Conservation (phyloP, 129 eudicot genomes). For the Saposhnikovia divaricata region DNA sequence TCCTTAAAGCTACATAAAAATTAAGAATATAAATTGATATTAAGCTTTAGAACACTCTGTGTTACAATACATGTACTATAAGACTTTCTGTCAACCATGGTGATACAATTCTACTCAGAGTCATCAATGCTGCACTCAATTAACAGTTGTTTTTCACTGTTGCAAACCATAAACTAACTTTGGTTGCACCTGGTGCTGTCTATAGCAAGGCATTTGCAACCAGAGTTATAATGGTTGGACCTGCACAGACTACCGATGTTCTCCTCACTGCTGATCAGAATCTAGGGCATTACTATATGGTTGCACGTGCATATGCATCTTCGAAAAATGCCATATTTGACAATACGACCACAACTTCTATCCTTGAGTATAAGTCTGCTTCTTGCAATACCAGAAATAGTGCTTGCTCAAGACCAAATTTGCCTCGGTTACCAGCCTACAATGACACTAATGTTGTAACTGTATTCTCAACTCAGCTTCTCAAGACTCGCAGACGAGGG, state of each 20-base stretch:
- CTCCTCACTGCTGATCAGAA: conserved; percentile 42
- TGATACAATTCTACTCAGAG: conserved; percentile 41
- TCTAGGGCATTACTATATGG: conserved; percentile 45
- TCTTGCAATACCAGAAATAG: too few relatives aligned
- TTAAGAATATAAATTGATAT: too few relatives aligned
- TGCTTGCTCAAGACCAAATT: too few relatives aligned
- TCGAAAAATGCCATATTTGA: too few relatives aligned
- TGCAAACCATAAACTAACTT: conserved; percentile 51
- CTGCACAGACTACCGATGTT: conserved; percentile 57
- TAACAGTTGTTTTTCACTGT: conserved; percentile 53
- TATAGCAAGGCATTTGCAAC: conserved; percentile 47
- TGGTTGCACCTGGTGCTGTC: conserved; percentile 46
- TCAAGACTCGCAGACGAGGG: too few relatives aligned
- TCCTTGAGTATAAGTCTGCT: too few relatives aligned
- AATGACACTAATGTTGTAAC: too few relatives aligned
- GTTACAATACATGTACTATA: conserved; percentile 24
- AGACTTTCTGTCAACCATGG: conserved; percentile 38
- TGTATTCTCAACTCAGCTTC: too few relatives aligned
- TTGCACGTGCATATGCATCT: conserved; percentile 38
- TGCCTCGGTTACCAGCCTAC: too few relatives aligned
- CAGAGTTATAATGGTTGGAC: conserved; percentile 43
- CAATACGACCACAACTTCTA: too few relatives aligned
- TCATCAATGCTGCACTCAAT: conserved; percentile 59
- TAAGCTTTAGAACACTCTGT: too few relatives aligned
- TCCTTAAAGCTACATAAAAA: too few relatives aligned